Base-by-base conservation (phyloP, 495 filamentous ascomycete species). In the Podospora appendiculata region DNA sequence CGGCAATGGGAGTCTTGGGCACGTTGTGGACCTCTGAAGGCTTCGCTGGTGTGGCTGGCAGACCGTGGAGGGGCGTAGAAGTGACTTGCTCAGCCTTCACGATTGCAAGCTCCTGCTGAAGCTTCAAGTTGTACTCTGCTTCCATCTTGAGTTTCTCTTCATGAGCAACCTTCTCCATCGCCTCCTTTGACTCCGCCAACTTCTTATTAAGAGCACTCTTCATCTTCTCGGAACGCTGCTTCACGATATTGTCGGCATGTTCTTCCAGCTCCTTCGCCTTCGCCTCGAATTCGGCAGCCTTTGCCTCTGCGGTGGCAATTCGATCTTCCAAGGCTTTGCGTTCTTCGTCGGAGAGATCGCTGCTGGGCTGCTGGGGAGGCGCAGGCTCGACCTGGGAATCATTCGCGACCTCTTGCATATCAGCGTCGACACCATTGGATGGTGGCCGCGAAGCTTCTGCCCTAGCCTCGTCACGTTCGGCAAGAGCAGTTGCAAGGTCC, bases 151-250 rank as follows among this genome's bases (percentile, higher is more conserved):
- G 80, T 51, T 79, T 77, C 8, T 81, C 71, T 54, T 79, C 74
- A 50, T 78, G 69, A n/a, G 68, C 52, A 36, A 70, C 64, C 32
- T 58, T 71, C 58, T 65, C 59, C 49, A 65, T 48, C 6, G 59
- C 48, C 54, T 80, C 70, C 52, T 79, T 79, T 8, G 79, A 72
- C 52, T 92, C 86, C 5, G 67, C 72, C 6, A 95, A 71, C 60
- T 85, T 88, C 58, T 78, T 83, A 51, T 83, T 86, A 53, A 88
- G 79, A 10, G 77, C 68, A 16, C 76, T 76, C 64, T 88, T 91
- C 78, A 93, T 81, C 61, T 79, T 82, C 8, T 90, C 84, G 1
- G 84, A 78, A 33, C 87, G 79, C 50, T 76, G 72, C 56, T 86
- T 83, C 47, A 86, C 64, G 50, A 80, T 84, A 42, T 49, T 61